phyloP scores from a whole-genome alignment of 768 basidiomycete genomes.

The Lentinula sp. region DNA sequence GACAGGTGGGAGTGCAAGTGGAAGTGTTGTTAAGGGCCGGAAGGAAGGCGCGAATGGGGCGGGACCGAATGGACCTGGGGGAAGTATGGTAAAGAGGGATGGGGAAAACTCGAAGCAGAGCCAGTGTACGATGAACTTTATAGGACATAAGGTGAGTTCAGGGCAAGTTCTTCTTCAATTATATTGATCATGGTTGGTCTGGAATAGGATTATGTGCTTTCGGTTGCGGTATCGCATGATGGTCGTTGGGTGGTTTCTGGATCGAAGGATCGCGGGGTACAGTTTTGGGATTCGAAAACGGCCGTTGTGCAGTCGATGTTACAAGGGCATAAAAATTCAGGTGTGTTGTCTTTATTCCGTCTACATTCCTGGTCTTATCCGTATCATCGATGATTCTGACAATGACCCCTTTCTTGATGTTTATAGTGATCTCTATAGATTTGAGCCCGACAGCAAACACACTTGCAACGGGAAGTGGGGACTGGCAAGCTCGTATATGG shows the following conservation, averaged over 20 bases:
- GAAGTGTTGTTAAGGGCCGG: slow-evolving; percentile 29
- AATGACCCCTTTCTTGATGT: background rate
- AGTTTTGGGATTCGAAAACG: slow-evolving; percentile 82
- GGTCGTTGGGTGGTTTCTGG: slow-evolving; percentile 94
- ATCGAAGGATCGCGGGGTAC: slow-evolving; percentile 90
- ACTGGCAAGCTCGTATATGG: slow-evolving; percentile 30
- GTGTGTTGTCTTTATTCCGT: slow-evolving; percentile 21
- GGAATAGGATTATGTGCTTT: slow-evolving; percentile 23
- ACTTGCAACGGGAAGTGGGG: slow-evolving; percentile 28
- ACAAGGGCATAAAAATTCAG: slow-evolving; percentile 62
- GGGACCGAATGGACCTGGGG: slow-evolving; percentile 35
- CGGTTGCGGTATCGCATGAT: slow-evolving; percentile 68
- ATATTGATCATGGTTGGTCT: background rate
- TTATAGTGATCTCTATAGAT: slow-evolving; percentile 25
- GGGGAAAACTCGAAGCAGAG: slow-evolving; percentile 34
- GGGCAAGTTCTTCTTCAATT: background rate
- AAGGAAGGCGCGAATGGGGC: slow-evolving; percentile 38
- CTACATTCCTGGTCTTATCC: background rate
- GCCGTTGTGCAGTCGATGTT: slow-evolving; percentile 87
- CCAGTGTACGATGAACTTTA: slow-evolving; percentile 76
- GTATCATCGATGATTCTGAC: background rate
- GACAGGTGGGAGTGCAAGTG: slow-evolving; percentile 36
- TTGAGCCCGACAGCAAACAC: slow-evolving; percentile 24
- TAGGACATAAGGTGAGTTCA: slow-evolving; percentile 78
- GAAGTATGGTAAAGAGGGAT: slow-evolving; percentile 78